phyloP scores from a whole-genome alignment of 495 filamentous ascomycete species.

The Penicillium paxilli region DNA sequence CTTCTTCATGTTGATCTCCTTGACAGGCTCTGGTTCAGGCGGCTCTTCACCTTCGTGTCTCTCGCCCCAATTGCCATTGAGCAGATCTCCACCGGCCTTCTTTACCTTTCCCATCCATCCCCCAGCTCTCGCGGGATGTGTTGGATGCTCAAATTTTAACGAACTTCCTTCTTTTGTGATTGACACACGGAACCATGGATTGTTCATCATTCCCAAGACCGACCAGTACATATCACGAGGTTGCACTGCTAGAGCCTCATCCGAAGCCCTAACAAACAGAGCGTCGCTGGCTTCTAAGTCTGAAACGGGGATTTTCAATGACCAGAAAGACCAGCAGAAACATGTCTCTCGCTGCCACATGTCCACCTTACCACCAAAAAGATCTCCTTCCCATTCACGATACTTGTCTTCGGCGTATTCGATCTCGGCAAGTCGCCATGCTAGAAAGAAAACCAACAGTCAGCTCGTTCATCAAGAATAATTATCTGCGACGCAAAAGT shows the following conservation, averaged over 20 bases:
- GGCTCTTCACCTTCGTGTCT: conserved; percentile 59
- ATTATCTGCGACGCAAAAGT: not conserved
- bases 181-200: conserved; percentile 86
- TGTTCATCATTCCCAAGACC: conserved; percentile 98
- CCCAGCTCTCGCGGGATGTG: conserved; percentile 75
- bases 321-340: conserved; percentile 97
- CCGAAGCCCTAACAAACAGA: conserved; percentile 85
- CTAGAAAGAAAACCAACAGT: conserved; percentile 29
- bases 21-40: conserved; percentile 41
- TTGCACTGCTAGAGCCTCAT: conserved; percentile 85
- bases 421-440: conserved; percentile 80
- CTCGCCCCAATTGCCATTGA: conserved; percentile 88
- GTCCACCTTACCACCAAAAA: conserved; percentile 80
- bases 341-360: conserved; percentile 78
- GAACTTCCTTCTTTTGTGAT: conserved; percentile 68
- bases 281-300: conserved; percentile 67
- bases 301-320: conserved; percentile 63
- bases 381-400: conserved; percentile 61
- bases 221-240: conserved; percentile 97
- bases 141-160: conserved; percentile 88
- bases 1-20: conserved; percentile 81
- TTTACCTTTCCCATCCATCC: conserved; percentile 99
- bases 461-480: conserved; percentile 11
- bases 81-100: conserved; percentile 76
- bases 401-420: conserved; percentile 88